Evolutionary conservation across 805 yeast genomes (phyloP).

Genomic region (Saturnispora quitensis): DNA sequence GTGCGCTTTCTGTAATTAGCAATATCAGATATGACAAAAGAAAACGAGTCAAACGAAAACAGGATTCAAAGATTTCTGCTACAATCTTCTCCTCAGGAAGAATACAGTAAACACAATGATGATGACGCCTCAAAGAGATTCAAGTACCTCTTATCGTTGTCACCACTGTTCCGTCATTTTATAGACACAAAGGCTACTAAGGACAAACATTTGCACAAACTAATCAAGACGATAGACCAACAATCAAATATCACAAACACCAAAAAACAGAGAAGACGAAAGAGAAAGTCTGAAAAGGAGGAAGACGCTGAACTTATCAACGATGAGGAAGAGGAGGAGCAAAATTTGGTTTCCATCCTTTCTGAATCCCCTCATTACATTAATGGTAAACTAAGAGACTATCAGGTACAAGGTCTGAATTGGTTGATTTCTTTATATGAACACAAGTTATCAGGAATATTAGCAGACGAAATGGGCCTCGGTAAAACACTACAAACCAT

Average conservation of each 20-base stretch:
- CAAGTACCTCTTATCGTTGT: conserved; percentile 69
- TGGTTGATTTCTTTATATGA: conserved; percentile 66
- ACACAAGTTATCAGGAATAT: conserved; percentile 62
- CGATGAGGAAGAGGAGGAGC: conserved; percentile 69
- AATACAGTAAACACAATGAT: conserved; percentile 41
- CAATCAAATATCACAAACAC: conserved; percentile 44
- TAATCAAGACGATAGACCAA: conserved; percentile 31
- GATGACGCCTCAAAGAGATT: conserved; percentile 66
- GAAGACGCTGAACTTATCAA: conserved; percentile 88
- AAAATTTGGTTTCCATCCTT: conserved; percentile 52
- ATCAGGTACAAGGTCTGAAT: conserved; percentile 73
- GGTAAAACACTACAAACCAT: conserved; percentile 79
- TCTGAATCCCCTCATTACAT: conserved; percentile 63
- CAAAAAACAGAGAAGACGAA: conserved; percentile 31
- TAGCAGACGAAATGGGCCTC: conserved; percentile 83
- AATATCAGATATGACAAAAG: background rate
- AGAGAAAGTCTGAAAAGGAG: conserved; percentile 87
- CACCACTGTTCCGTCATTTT: conserved; percentile 83
- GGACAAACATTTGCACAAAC: conserved; percentile 59
- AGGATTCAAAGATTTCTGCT: conserved; percentile 38
- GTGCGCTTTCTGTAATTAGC: background rate
- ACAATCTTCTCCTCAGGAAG: conserved; percentile 46
- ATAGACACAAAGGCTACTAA: conserved; percentile 73
- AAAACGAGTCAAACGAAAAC: background rate
- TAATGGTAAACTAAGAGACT: conserved; percentile 56